Evolutionary conservation across 495 filamentous ascomycete species (phyloP).

Genomic region (Penicillium fimorum): DNA sequence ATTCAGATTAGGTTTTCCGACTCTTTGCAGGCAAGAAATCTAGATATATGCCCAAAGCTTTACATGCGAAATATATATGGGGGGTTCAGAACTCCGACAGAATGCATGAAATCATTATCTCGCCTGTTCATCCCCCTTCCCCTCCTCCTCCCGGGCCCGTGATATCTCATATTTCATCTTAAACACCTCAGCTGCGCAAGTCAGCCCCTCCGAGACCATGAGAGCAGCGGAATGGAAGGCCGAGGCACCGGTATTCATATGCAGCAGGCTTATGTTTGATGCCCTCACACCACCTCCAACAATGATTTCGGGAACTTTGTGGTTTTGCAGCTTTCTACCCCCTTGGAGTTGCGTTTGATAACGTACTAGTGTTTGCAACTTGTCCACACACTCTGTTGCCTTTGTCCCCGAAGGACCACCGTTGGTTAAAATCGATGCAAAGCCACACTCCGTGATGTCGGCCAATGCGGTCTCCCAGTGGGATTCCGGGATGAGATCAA

Average conservation of each 20-base stretch:
- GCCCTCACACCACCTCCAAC: slow-evolving; percentile 43
- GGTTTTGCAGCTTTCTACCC: no score
- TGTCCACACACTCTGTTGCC: slow-evolving; percentile 20
- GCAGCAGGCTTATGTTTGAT: slow-evolving; percentile 32
- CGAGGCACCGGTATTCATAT: slow-evolving; percentile 20
- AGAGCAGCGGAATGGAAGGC: slow-evolving; percentile 46
- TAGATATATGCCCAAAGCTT: no score
- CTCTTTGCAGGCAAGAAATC: no score
- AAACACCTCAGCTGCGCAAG: not conserved
- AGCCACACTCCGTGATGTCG: slow-evolving; percentile 41
- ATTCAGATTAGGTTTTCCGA: no score
- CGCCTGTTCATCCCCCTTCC: not conserved
- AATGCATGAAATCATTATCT: not conserved
- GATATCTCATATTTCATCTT: not conserved
- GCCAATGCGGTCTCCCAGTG: slow-evolving; percentile 29
- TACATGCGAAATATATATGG: no score
- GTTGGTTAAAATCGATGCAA: slow-evolving; percentile 46
- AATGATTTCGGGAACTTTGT: slow-evolving; percentile 25
- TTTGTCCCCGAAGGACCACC: slow-evolving; percentile 36
- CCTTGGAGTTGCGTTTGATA: not conserved
- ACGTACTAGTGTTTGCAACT: slow-evolving; percentile 11
- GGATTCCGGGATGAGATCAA: slow-evolving; percentile 40
- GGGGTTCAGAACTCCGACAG: no score
- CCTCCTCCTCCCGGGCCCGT: not conserved
- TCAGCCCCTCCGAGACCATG: not conserved